These are phyloP conservation scores for Trametes pubescens DNA, from an alignment of 1,284 basidiomycete species.

Conservation along the genomic window DNA sequence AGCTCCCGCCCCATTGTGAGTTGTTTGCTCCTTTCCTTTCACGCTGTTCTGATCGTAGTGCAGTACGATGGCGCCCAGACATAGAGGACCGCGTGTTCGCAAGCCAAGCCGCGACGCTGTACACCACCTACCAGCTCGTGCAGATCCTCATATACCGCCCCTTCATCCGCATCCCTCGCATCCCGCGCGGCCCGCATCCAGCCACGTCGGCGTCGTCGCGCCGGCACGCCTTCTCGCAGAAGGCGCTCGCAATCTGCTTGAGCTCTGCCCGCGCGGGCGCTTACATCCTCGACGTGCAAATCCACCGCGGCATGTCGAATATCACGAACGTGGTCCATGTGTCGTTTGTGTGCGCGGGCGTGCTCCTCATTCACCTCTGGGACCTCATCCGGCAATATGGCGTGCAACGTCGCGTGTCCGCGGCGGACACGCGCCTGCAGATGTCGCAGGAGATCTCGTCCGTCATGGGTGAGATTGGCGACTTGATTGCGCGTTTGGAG, in stretches of 20 bases:
- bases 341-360: slow-evolving; percentile 39
- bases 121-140: slow-evolving; percentile 73
- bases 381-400: slow-evolving; percentile 39
- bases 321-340: slow-evolving; percentile 41
- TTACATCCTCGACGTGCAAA: slow-evolving; percentile 64
- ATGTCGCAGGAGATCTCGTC: slow-evolving; percentile 34
- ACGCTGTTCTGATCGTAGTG: slow-evolving; percentile 13
- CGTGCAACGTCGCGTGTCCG: slow-evolving; percentile 19
- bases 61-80: slow-evolving; percentile 76
- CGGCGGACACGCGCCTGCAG: slow-evolving; percentile 19
- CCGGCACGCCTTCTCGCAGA: slow-evolving; percentile 47
- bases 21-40: slow-evolving; percentile 1
- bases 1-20: slow-evolving; percentile 74
- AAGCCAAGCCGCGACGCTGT: slow-evolving; percentile 74
- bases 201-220: slow-evolving; percentile 22
- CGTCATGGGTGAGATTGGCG: slow-evolving; percentile 37
- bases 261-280: slow-evolving; percentile 71
- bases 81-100: slow-evolving; percentile 60
- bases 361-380: slow-evolving; percentile 43
- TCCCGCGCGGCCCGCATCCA: slow-evolving; percentile 35
- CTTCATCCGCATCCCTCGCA: slow-evolving; percentile 62
- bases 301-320: slow-evolving; percentile 48
- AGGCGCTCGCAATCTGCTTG: slow-evolving; percentile 70
- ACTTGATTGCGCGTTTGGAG: slow-evolving; percentile 38
- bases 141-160: slow-evolving; percentile 81